Base-by-base conservation (phyloP, 2,329 filamentous ascomycete species). In the Cercospora sesami region DNA sequence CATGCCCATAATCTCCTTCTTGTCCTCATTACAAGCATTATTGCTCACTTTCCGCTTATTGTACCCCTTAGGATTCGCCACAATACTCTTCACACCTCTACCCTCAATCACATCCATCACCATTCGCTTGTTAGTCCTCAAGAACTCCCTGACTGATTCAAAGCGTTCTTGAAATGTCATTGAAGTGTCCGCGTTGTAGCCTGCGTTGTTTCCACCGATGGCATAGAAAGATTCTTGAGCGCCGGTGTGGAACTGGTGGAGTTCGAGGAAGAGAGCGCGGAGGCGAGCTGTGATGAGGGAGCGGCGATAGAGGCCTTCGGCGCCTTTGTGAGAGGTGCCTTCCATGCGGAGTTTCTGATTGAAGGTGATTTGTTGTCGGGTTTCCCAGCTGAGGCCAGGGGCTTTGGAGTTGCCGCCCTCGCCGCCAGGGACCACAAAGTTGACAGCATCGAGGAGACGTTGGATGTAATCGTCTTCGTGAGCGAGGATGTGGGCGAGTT, bases 41-140 rank as follows among this genome's bases (percentile, higher is more conserved):
- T 73, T 73, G 2, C 39, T 58, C 14, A 65, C 65, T 33, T 73
- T 73, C 57, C 71, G 5, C 26, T 69, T 68, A 14, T 70, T 60
- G 18, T 69, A 73, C 10, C 63, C 61, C 60, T 64, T 60, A 14
- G 71, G 71, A 62, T 72, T 69, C 9, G 59, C 63, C 45, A 72
- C 71, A 16, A 73, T 68, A 28, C 68, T 67, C 58, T 69, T 65
- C 36, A 73, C 71, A 4, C 71, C 71, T n/a, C 71, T 60, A 2
- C 71, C 71, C 39, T 73, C 71, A 2, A 73, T 42, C 8, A 73
- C 71, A 67, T 73, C 71, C 70, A 72, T 73, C 10, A 71, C 71
- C 9, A 72, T 64, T 1, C 70, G 55, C 58, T 72, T 72, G 33
- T 72, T 70, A 3, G 5, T 18, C 1, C 26, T 23, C 48, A 72